These are phyloP conservation scores for Malassezia pachydermatis DNA, from an alignment of 1,284 basidiomycete genomes.

Conservation along the genomic window DNA sequence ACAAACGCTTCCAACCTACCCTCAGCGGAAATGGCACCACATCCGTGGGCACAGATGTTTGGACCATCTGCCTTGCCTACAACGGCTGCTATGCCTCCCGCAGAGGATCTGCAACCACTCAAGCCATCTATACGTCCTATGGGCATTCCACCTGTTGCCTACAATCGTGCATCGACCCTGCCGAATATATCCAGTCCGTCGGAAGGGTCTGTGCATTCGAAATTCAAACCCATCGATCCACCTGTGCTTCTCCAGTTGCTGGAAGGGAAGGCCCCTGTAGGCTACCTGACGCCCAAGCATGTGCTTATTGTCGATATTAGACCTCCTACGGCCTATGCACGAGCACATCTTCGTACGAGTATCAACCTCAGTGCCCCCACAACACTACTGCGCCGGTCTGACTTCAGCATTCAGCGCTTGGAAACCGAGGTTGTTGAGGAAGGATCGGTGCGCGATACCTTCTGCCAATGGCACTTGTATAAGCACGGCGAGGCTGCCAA, in stretches of 20 bases:
- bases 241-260: not conserved
- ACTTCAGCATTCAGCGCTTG: conserved; percentile 38
- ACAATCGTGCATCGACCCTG: too few species aligned
- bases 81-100: too few species aligned
- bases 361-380: conserved; percentile 84
- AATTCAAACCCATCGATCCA: not conserved
- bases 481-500: not conserved
- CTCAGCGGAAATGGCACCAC: too few species aligned
- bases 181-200: too few species aligned
- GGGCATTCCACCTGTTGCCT: too few species aligned
- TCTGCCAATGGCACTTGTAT: conserved; percentile 25
- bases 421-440: conserved; percentile 38
- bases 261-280: not conserved
- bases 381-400: conserved; percentile 60
- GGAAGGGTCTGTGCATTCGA: too few species aligned
- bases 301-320: conserved; percentile 68
- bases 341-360: conserved; percentile 51
- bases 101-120: too few species aligned
- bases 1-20: too few species aligned
- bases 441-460: conserved; percentile 18
- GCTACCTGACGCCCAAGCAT: conserved; percentile 8
- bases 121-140: too few species aligned
- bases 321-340: conserved; percentile 53
- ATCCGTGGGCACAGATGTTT: too few species aligned
- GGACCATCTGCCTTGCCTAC: too few species aligned